These are phyloP conservation scores for Botryotinia globosa DNA, from an alignment of 2,329 filamentous ascomycete genomes.

Conservation along the genomic window DNA sequence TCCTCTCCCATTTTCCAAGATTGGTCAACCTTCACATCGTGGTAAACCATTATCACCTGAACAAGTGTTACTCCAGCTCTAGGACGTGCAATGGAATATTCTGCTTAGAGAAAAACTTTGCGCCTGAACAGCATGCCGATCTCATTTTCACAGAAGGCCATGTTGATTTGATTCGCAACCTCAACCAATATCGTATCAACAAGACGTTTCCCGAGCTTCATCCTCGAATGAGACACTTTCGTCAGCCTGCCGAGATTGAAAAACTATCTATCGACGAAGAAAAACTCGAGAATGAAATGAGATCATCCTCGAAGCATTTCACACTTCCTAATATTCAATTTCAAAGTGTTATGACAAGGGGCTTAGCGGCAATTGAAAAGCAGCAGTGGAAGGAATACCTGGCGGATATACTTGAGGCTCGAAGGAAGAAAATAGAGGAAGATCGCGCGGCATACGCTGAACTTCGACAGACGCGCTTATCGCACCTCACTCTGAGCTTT, in stretches of 20 bases:
- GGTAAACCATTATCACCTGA: not conserved
- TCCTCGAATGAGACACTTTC: not conserved
- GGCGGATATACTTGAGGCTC: not conserved
- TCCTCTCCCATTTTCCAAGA: not conserved
- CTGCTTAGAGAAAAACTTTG: not conserved
- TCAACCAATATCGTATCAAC: not conserved
- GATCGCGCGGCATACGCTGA: not conserved
- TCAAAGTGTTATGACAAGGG: not conserved
- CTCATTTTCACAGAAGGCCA: not conserved
- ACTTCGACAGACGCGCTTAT: not conserved
- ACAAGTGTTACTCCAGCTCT: not conserved
- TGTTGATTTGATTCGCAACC: not conserved
- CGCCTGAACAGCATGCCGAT: not conserved
- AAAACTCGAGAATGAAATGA: not conserved
- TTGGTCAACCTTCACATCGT: not conserved
- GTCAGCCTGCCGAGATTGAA: not conserved
- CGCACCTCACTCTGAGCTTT: no score
- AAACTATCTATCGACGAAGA: not conserved
- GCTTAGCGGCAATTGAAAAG: not conserved
- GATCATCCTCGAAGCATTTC: not conserved
- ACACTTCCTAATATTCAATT: not conserved
- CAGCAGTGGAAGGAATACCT: not conserved
- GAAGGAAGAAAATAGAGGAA: not conserved
- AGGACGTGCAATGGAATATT: not conserved
- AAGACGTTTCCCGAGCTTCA: not conserved